These are phyloP conservation scores for Eimeria falciformis DNA, from an alignment of 169 alveolate genomes.

Conservation along the genomic window DNA sequence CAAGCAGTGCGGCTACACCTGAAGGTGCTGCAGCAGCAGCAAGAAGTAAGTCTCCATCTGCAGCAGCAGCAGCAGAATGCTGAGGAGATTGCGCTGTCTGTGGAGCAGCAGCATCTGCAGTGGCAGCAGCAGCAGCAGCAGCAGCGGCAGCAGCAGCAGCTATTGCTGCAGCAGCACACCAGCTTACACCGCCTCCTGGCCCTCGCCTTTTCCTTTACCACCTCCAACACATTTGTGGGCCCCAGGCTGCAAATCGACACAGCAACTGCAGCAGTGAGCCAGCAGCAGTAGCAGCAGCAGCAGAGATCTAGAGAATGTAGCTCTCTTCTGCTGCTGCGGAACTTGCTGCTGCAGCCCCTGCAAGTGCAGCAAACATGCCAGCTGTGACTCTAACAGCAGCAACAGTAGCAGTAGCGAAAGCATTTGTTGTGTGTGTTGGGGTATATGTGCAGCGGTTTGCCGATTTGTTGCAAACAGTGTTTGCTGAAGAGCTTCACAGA, in stretches of 20 bases:
- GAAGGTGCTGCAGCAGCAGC: slow-evolving; percentile 17
- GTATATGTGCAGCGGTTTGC: background rate
- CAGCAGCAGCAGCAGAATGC: background rate
- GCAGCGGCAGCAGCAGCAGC: slow-evolving; percentile 34
- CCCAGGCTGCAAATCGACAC: background rate
- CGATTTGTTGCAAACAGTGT: background rate
- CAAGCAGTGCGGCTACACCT: slow-evolving; percentile 34
- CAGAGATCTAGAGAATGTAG: too few species aligned
- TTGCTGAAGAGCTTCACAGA: background rate
- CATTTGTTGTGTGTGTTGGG: background rate
- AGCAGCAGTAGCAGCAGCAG: background rate
- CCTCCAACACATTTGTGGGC: slow-evolving; percentile 15
- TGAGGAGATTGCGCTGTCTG: background rate
- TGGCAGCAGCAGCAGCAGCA: slow-evolving; percentile 21
- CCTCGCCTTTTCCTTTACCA: slow-evolving; percentile 17
- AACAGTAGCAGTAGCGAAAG: background rate
- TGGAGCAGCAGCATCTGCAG: background rate
- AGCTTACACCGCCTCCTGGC: slow-evolving; percentile 37
- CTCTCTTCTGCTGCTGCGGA: background rate
- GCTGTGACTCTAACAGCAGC: background rate
- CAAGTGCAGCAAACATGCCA: slow-evolving; percentile 8
- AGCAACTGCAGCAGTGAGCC: background rate
- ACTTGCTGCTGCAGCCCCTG: background rate
- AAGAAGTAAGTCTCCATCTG: background rate
- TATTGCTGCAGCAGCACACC: slow-evolving; percentile 32